Evolutionary conservation across 2,329 filamentous ascomycete genomes (phyloP), one percentile per base, ranked within the genome.

Genomic region (Didymella arachidicola): DNA sequence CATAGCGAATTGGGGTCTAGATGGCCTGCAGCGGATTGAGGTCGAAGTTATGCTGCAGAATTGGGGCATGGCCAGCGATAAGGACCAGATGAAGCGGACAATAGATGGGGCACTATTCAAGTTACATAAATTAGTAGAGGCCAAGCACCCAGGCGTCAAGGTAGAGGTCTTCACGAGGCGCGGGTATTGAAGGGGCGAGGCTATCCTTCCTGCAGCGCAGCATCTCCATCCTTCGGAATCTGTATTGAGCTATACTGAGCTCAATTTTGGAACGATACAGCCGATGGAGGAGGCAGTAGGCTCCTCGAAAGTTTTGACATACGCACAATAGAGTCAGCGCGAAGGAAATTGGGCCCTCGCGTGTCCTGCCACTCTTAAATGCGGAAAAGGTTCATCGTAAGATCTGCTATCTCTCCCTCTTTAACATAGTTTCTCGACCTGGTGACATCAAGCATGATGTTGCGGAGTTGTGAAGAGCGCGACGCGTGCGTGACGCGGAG

Each of bases 21-120:
- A 48, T 1, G 55, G 49, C 7, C 29, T 58, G 38, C 48, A 53
- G 38, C 55, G 30, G n/a, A 49, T 58, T 8, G 34, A 53, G 14
- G 39, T 58, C 12, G 55, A 58, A 18, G 43, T 58, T 6, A 18
- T 44, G 16, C 44, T 58, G 22, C 22, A 27, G 11, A 57, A 52
- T 27, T 57, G 54, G 54, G 27, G 47, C 3, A 52, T 42, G 47
- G 30, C 27, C 7, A 57, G 14, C 16, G 25, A 57, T 19, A 43
- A 57, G 12, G 42, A 38, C 19, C 19, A 36, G 18, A 45, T 49
- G 7, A 46, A 45, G 10, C 25, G n/a, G 2, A 36, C 19, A 2
- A 42, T 29, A 6, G 19, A 12, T 6, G 22, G n/a, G 27, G 34
- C 41, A 16, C 19, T 57, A 27, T 11, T 11, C 16, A 51, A 57